Evolutionary conservation across 129 eudicot genomes (phyloP).

Genomic region (Ambrosia artemisiifolia): DNA sequence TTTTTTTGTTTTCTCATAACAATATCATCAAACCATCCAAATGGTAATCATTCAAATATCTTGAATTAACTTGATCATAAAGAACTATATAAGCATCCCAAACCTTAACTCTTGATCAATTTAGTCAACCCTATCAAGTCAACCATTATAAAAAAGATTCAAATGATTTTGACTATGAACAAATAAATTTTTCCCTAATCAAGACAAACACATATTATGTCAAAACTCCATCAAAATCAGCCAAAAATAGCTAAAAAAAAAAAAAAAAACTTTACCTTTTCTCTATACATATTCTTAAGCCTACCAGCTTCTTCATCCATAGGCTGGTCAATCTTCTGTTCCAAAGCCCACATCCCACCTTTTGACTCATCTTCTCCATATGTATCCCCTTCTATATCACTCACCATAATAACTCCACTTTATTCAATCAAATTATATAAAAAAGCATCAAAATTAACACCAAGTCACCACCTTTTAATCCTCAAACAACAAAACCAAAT

Average conservation of each 20-base stretch:
- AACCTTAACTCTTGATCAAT: slow-evolving; percentile 13
- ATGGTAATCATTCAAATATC: neutral
- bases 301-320: slow-evolving; percentile 99
- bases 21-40: neutral
- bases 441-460: too few species aligned
- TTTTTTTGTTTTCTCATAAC: neutral
- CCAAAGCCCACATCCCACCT: slow-evolving; percentile 94
- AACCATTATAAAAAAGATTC: slow-evolving; percentile 10
- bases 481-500: too few species aligned
- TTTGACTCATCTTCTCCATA: slow-evolving; percentile 51
- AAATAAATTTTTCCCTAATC: neutral
- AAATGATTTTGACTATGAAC: slow-evolving; percentile 2
- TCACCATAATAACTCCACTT: slow-evolving; percentile 28
- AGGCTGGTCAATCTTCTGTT: slow-evolving; percentile 93
- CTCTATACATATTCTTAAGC: slow-evolving; percentile 69
- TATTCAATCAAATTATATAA: slow-evolving; percentile 1
- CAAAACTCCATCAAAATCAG: neutral
- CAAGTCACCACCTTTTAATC: too few species aligned
- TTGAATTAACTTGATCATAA: neutral
- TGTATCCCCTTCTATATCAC: slow-evolving; percentile 40
- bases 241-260: slow-evolving; percentile 9
- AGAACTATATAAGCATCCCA: neutral
- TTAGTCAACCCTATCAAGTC: slow-evolving; percentile 3
- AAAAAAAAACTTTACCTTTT: slow-evolving; percentile 48
- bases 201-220: neutral